Evolutionary conservation across 805 yeast species (phyloP).

Genomic region (Saccharomyces paradoxus): DNA sequence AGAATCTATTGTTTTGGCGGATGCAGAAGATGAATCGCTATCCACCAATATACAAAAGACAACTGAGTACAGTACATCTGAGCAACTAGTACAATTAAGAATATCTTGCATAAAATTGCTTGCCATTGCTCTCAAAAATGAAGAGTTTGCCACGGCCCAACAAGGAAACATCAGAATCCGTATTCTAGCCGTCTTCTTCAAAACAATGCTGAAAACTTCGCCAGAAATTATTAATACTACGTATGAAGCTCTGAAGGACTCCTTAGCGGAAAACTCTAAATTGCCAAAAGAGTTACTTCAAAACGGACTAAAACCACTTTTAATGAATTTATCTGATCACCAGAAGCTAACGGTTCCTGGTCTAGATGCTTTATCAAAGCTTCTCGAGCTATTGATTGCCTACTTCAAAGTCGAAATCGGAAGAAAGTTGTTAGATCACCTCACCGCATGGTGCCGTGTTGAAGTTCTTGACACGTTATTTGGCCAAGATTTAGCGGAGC

Average conservation of each 20-base stretch:
- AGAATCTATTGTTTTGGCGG: conserved; percentile 90
- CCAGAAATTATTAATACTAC: conserved; percentile 89
- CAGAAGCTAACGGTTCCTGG: conserved; percentile 84
- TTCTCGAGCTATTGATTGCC: conserved; percentile 77
- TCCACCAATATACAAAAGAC: conserved; percentile 73
- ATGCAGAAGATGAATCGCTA: conserved; percentile 94
- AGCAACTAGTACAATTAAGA: conserved; percentile 77
- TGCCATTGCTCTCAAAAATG: conserved; percentile 75
- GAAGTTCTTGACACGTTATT: conserved; percentile 66
- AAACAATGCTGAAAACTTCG: conserved; percentile 79
- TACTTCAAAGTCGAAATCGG: conserved; percentile 97
- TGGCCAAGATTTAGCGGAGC: conserved; percentile 69
- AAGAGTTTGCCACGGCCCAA: conserved; percentile 70
- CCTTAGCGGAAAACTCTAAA: conserved; percentile 75
- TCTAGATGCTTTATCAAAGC: conserved; percentile 79
- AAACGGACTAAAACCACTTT: conserved; percentile 88
- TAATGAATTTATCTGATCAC: conserved; percentile 90
- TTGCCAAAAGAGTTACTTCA: conserved; percentile 93
- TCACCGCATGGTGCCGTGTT: conserved; percentile 93
- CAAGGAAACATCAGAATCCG: conserved; percentile 72
- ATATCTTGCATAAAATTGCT: conserved; percentile 82
- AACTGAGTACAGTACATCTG: conserved; percentile 79
- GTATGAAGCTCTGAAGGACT: conserved; percentile 75
- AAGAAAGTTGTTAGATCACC: conserved; percentile 80
- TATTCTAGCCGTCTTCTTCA: conserved; percentile 89